Evolutionary conservation across 805 yeast species (phyloP), one percentile per base, ranked within the genome.

Genomic region (Nakazawaea wyomingensis): DNA sequence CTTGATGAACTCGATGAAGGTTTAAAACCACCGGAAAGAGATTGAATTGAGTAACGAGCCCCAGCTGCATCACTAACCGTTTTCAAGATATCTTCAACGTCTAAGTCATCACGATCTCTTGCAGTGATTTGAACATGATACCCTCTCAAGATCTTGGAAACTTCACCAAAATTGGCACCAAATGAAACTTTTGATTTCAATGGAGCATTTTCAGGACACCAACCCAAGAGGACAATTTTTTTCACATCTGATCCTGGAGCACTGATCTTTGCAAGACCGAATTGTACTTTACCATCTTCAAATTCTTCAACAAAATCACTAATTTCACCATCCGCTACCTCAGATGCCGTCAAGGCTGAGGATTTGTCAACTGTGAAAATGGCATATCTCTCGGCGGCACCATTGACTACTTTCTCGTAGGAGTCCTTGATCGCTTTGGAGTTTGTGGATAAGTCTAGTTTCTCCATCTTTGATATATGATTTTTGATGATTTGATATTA

Each of bases 121-220:
- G 98, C 98, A 38, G 96, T 89, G 51, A 93, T 81, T 64, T 93
- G 97, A 43, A 93, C 90, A 60, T 93, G 99, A 65, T 91, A 93
- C 37, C 96, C 95, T 52, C 72, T 72, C 55, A 85, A 71, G 17
- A 78, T 69, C 46, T 72, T 78, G 21, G 89, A 77, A 17, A 85
- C 85, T 32, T 81, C 85, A 32, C 86, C 88, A 51, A 84, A 81
- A 61, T 85, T 85, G 47, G 78, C 66, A 21, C 91, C 89, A 64
- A 81, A 85, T 1, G 89, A 80, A 36, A 86, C 74, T 54, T 88
- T 76, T 21, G 82, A 71, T 57, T 81, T 84, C 57, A 70, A 72
- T 50, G 97, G 95, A 18, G 96, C 90, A 44, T 91, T 86, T 62
- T 93, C 98, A 5, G 99, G 99, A 66, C 96, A 86, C 96, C 96